Base-by-base conservation (phyloP, 495 filamentous ascomycete genomes). In the Mytilinidion resinicola region DNA sequence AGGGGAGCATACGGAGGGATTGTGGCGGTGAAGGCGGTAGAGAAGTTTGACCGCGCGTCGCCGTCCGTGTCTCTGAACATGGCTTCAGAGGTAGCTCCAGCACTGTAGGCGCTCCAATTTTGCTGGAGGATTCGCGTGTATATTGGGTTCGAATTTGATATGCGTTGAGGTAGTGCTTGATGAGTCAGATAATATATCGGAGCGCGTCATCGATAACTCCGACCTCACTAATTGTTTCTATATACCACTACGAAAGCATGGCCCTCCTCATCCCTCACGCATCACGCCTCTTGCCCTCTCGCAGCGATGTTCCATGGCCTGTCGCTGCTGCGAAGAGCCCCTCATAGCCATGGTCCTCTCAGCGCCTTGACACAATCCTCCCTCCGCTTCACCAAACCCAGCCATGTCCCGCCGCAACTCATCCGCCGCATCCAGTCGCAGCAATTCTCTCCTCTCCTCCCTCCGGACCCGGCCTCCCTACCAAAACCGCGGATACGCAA, bases 401-500 rank as follows among this genome's bases (percentile, higher is more conserved):
- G 46, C 50, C 17, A 15, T 33, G 11, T 10, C 14, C 53, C 41
- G 48, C 53, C 37, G 38, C 53, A 47, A 35, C 60, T 56, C 51
- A 38, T 53, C 53, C 63, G 66, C 47, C 41, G 17, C 20, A n/a
- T 62, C 30, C 66, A 69, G 15, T 55, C 44, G 25, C 36, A 56
- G 25, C 55, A 43, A 59, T 74, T 69, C 59, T 51, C 66, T 19
- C 72, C 70, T 14, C 58, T 95, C 51, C 80, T 78, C 7, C 92
- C 92, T 17, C 91, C 91, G 2, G 80, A 87, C 5, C 92, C 92
- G 1, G 77, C 77, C 51, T 86, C 85, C n/a, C 79, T 97, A 37
- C 88, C 88, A 39, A 85, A 83, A n/a, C 73, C 81, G 1, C 44
- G 43, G 4, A 17, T 38, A 17, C 56, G 51, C 8, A 48, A 41